Percentiles rank a stretch among this genome's conserved stretches.
These are phyloP conservation scores for Ophiostoma triangulosporum DNA, from an alignment of 2,329 filamentous ascomycete species.

Conservation along the genomic window DNA sequence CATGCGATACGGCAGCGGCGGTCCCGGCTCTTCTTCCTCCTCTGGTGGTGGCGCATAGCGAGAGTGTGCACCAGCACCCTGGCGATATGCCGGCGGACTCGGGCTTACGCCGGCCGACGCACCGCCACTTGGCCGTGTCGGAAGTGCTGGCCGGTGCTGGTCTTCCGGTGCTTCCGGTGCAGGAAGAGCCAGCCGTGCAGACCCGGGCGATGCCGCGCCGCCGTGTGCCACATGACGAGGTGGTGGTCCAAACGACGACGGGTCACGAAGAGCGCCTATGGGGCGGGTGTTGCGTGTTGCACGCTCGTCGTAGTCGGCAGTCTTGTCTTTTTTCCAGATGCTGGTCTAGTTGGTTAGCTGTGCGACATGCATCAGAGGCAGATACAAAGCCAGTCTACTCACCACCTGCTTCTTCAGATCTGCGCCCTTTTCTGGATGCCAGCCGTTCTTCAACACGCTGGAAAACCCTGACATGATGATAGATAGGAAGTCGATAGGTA, in stretches of 20 bases:
- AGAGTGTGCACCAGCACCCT: slow-evolving; percentile 8
- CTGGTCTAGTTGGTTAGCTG: slow-evolving; percentile 6
- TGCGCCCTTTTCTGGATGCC: slow-evolving; percentile 35
- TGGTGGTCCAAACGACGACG: slow-evolving; percentile 64
- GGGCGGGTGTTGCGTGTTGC: slow-evolving; percentile 38
- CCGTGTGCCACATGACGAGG: slow-evolving; percentile 43
- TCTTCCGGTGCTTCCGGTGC: slow-evolving; percentile 4
- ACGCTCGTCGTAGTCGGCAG: slow-evolving; percentile 17
- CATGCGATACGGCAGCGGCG: slow-evolving; percentile 51
- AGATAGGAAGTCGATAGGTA: neutral
- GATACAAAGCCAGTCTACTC: slow-evolving; percentile 15
- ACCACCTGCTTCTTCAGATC: slow-evolving; percentile 34
- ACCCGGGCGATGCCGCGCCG: slow-evolving; percentile 13
- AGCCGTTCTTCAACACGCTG: slow-evolving; percentile 21
- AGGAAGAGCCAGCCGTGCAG: slow-evolving; percentile 18
- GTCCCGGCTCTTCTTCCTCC: slow-evolving; percentile 30
- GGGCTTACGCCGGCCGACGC: neutral
- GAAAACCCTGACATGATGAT: slow-evolving; percentile 28
- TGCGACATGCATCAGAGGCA: neutral
- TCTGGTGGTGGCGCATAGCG: slow-evolving; percentile 16
- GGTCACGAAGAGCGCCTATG: slow-evolving; percentile 59
- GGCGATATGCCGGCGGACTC: neutral
- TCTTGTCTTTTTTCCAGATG: slow-evolving; percentile 20
- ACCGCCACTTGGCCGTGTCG: slow-evolving; percentile 5
- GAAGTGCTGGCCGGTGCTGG: neutral